Percentiles rank a stretch among this genome's conserved stretches.
Evolutionary conservation across 2,329 filamentous ascomycete genomes (phyloP).

Genomic region (Zymoseptoria brevis): DNA sequence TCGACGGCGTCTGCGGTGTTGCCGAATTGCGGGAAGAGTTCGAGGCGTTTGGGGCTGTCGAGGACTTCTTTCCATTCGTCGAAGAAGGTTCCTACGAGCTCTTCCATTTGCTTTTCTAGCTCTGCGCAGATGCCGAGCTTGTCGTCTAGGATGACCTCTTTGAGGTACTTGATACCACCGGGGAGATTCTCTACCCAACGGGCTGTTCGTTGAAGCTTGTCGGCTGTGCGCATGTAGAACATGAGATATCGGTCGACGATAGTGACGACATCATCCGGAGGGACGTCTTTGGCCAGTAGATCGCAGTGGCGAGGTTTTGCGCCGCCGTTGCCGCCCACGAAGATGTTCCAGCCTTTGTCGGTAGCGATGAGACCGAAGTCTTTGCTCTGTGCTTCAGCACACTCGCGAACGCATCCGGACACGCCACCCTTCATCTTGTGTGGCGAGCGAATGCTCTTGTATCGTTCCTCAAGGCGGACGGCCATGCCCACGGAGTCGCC

Average conservation of each 20-base stretch:
- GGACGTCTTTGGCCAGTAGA: conserved; percentile 76
- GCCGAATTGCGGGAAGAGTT: conserved; percentile 72
- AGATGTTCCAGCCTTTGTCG: conserved; percentile 89
- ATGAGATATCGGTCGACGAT: conserved; percentile 84
- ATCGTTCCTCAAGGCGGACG: conserved; percentile 76
- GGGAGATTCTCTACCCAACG: conserved; percentile 80
- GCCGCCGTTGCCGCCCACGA: conserved; percentile 81
- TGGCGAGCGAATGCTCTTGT: conserved; percentile 81
- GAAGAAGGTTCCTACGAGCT: conserved; percentile 75
- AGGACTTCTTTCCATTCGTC: conserved; percentile 88
- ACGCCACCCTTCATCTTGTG: conserved; percentile 85
- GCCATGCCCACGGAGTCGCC: conserved; percentile 89
- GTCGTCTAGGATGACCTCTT: conserved; percentile 75
- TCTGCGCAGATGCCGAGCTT: conserved; percentile 77
- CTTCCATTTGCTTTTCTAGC: conserved; percentile 80
- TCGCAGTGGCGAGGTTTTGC: conserved; percentile 77
- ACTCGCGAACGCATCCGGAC: conserved; percentile 85
- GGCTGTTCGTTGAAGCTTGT: conserved; percentile 81
- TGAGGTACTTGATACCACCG: conserved; percentile 74
- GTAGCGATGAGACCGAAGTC: conserved; percentile 90
- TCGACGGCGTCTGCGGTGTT: conserved; percentile 69
- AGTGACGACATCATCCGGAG: conserved; percentile 70
- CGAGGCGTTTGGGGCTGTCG: conserved; percentile 56
- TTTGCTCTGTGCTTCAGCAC: conserved; percentile 86
- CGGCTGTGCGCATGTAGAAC: conserved; percentile 89